phyloP scores from a whole-genome alignment of 805 yeast species.

The Lachancea sp. region DNA sequence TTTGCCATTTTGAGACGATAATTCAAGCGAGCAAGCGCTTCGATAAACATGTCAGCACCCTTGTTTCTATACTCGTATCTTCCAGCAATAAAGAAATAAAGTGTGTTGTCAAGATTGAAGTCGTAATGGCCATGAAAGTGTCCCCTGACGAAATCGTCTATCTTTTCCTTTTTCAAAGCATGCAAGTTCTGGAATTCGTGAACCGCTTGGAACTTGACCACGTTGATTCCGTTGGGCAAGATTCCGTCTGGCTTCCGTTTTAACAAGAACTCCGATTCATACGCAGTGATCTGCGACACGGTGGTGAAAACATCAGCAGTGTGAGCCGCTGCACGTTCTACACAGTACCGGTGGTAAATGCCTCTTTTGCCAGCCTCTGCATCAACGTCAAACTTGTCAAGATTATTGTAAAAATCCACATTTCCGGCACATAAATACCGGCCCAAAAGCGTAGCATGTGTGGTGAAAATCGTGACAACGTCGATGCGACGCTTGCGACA shows the following conservation, averaged over 20 bases:
- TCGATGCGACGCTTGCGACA: slow-evolving; percentile 89
- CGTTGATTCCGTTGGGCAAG: slow-evolving; percentile 92
- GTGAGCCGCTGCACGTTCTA: slow-evolving; percentile 94
- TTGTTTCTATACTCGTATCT: slow-evolving; percentile 94
- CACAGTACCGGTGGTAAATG: slow-evolving; percentile 92
- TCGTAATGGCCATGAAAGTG: slow-evolving; percentile 96
- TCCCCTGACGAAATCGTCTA: slow-evolving; percentile 91
- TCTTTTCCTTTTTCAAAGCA: slow-evolving; percentile 83
- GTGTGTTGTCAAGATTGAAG: slow-evolving; percentile 87
- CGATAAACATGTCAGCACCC: slow-evolving; percentile 94
- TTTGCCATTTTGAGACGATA: slow-evolving; percentile 75
- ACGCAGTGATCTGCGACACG: slow-evolving; percentile 95
- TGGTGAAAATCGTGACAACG: slow-evolving; percentile 91
- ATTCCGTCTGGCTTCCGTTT: slow-evolving; percentile 98
- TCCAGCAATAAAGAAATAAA: slow-evolving; percentile 94
- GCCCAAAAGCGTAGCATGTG: slow-evolving; percentile 94
- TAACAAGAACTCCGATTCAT: slow-evolving; percentile 84
- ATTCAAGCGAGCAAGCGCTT: slow-evolving; percentile 85
- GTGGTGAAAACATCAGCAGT: slow-evolving; percentile 96
- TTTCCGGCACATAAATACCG: slow-evolving; percentile 94
- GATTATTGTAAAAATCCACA: slow-evolving; percentile 90
- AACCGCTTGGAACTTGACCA: slow-evolving; percentile 92
- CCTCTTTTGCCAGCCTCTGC: slow-evolving; percentile 98
- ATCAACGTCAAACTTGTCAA: slow-evolving; percentile 86
- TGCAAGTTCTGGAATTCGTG: slow-evolving; percentile 97